phyloP scores from a whole-genome alignment of 2,329 filamentous ascomycete genomes.

The Fusarium circinatum region DNA sequence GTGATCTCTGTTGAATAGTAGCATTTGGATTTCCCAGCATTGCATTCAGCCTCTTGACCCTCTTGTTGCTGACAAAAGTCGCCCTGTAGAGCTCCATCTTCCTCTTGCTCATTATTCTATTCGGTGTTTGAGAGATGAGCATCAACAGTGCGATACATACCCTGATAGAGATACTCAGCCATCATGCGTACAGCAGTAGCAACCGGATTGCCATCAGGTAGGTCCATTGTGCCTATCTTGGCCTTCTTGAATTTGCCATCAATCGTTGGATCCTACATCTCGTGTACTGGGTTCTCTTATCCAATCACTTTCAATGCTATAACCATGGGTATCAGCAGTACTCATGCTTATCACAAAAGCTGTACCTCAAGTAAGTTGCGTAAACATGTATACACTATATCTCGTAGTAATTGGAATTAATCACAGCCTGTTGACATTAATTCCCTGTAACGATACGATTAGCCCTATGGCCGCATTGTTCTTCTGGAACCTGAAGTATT shows the following conservation, averaged over 20 bases:
- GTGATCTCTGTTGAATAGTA: too few relatives aligned
- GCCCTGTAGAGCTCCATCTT: too few relatives aligned
- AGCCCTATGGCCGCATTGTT: neutral
- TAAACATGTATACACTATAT: neutral
- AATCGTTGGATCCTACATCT: neutral
- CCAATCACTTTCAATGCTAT: neutral
- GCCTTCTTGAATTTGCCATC: neutral
- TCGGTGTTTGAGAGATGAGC: too few relatives aligned
- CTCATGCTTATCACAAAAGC: neutral
- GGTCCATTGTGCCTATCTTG: too few relatives aligned
- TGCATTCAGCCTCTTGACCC: too few relatives aligned
- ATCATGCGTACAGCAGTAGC: too few relatives aligned
- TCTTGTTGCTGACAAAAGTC: too few relatives aligned
- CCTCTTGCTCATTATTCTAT: too few relatives aligned
- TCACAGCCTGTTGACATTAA: neutral
- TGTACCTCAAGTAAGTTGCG: neutral
- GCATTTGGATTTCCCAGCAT: too few relatives aligned
- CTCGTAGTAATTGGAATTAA: neutral
- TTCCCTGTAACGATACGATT: neutral
- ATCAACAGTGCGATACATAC: too few relatives aligned
- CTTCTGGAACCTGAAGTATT: neutral
- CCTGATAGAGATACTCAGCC: too few relatives aligned
- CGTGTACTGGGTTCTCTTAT: neutral
- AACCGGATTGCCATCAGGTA: too few relatives aligned
- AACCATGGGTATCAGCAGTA: neutral